Conservation (phyloP, 768 basidiomycete genomes). For the Suillus lakei region DNA sequence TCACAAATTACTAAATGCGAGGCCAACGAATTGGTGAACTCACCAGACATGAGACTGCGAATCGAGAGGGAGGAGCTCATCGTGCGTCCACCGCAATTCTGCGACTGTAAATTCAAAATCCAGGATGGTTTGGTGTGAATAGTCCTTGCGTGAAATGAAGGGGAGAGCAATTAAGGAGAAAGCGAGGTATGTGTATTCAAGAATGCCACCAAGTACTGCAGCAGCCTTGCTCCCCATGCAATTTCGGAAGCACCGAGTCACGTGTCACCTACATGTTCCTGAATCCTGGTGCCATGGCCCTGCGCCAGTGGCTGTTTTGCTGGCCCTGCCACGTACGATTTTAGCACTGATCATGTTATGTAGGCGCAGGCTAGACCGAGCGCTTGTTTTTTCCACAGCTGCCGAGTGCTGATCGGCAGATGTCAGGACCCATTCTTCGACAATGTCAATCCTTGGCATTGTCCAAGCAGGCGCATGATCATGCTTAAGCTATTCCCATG, state of each 20-base stretch:
- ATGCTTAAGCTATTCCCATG: conserved; percentile 4
- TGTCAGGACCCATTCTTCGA: neutral
- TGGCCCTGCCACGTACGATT: neutral
- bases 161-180: neutral
- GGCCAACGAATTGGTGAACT: neutral
- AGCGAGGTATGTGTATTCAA: neutral
- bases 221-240: neutral
- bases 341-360: neutral
- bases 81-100: neutral
- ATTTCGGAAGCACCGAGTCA: neutral
- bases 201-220: neutral
- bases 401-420: neutral
- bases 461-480: neutral
- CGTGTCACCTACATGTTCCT: neutral
- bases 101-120: neutral
- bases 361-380: neutral
- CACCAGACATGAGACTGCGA: conserved; percentile 18
- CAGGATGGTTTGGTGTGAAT: neutral
- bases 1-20: conserved; percentile 12
- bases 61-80: conserved; percentile 18
- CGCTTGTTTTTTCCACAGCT: neutral
- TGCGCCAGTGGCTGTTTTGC: neutral
- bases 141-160: neutral
- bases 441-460: neutral
- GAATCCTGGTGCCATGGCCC: too few relatives aligned